A percentile compares a stretch with the other conserved stretches of the same genome.
These are phyloP conservation scores for Alternaria tenuissima DNA, from an alignment of 2,329 filamentous ascomycete genomes.

Conservation along the genomic window DNA sequence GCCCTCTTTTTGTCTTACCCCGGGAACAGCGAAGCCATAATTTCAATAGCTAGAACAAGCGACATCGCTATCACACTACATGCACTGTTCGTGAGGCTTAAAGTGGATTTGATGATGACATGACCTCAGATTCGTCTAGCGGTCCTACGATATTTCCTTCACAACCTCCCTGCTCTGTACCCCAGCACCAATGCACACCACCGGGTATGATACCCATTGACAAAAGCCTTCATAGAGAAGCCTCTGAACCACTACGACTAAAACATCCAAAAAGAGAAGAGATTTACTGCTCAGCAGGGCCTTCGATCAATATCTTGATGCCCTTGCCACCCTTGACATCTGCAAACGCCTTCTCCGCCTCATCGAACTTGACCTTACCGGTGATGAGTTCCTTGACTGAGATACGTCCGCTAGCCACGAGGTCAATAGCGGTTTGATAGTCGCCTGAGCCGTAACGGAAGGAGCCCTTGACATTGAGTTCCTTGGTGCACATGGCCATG, in stretches of 20 bases:
- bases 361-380: conserved; percentile 76
- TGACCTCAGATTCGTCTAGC: background rate
- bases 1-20: background rate
- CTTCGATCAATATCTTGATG: conserved; percentile 68
- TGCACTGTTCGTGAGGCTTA: background rate
- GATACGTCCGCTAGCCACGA: conserved; percentile 76
- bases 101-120: background rate
- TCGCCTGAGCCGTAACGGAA: conserved; percentile 92
- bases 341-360: conserved; percentile 86
- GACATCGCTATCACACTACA: background rate
- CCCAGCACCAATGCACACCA: background rate
- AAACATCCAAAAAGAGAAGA: background rate
- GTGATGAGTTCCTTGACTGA: conserved; percentile 81
- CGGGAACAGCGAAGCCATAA: background rate
- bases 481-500: conserved; percentile 87
- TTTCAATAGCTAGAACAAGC: background rate
- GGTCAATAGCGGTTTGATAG: conserved; percentile 81
- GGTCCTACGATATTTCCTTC: background rate
- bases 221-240: background rate
- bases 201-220: background rate
- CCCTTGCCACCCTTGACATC: conserved; percentile 86
- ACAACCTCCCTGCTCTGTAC: background rate
- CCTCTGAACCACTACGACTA: background rate
- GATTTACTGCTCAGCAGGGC: conserved; percentile 38
- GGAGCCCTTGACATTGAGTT: conserved; percentile 84